Evolutionary conservation across 2,329 filamentous ascomycete species (phyloP).

Genomic region (Talaromyces sp.): DNA sequence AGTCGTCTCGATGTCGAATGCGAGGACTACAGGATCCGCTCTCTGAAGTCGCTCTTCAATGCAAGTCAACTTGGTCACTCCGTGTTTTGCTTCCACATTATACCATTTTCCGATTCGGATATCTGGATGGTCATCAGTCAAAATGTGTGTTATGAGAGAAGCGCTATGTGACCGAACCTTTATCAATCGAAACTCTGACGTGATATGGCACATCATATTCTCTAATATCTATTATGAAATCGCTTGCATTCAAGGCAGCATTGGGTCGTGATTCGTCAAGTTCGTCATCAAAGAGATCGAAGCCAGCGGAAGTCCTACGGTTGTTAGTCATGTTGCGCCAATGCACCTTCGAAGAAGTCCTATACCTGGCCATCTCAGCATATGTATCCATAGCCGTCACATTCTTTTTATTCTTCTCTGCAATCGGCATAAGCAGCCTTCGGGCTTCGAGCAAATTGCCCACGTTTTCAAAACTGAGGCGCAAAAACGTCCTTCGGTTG

Average conservation of each 20-base stretch:
- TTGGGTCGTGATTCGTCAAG: constrained; percentile 77
- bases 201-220: constrained; percentile 99
- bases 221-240: constrained; percentile 96
- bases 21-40: constrained; percentile 95
- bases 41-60: constrained; percentile 84
- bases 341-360: neutral
- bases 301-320: constrained; percentile 68
- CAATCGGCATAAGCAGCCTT: constrained; percentile 80
- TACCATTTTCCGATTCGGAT: constrained; percentile 98
- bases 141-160: neutral
- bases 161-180: constrained; percentile 52
- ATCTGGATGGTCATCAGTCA: constrained; percentile 53
- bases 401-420: constrained; percentile 94
- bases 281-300: constrained; percentile 94
- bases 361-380: constrained; percentile 83
- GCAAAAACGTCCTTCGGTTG: constrained; percentile 81
- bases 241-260: constrained; percentile 81
- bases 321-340: constrained; percentile 17
- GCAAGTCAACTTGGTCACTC: constrained; percentile 74
- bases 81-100: constrained; percentile 89
- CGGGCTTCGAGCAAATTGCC: constrained; percentile 79
- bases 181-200: constrained; percentile 96
- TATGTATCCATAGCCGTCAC: constrained; percentile 98
- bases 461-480: constrained; percentile 84
- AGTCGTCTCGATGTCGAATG: constrained; percentile 98